Base-by-base conservation (phyloP, 495 filamentous ascomycete genomes). In the Lentithecium fluviatile region DNA sequence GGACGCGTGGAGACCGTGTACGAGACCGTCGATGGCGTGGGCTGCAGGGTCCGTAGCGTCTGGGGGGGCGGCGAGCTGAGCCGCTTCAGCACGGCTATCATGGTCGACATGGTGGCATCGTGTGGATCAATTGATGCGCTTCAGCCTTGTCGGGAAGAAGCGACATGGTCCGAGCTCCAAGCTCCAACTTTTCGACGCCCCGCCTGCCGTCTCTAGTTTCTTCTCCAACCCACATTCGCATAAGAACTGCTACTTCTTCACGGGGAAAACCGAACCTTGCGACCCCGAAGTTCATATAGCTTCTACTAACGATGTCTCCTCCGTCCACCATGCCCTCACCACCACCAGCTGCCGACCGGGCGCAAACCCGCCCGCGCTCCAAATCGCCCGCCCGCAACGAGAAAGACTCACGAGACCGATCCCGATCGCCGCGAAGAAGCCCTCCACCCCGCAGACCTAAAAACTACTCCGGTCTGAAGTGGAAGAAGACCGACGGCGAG, bases 1-100 rank as follows among this genome's bases (percentile, higher is more conserved):
- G 69, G 48, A 12, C 67, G 55, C 20, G 71, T 73, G 1, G 72
- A 73, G 21, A 74, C 69, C 6, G 69, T 71, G 62, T 68, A 74
- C 11, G 66, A 67, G 20, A 70, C 61, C 21, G 72, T 74, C 0
- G 71, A 69, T 29, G 65, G 21, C 10, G 72, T 72, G 12, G 71
- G 72, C 23, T 68, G 66, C 15, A 64, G 40, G 38, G 46, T 50
- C 0, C 23, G 60, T 1, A 71, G 54, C 0, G 19, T 59, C 32
- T 62, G 62, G 15, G 36, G 25, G 6, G 56, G 56, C 4, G 65
- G 60, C 37, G 61, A 52, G 19, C 26, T 70, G 24, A 67, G 13
- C 36, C 32, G 45, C 36, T 40, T 21, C 17, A 59, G 52, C 15
- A 48, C n/a, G n/a, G 29, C 11, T 21, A 37, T 40, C 50, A 65